Conservation (phyloP, 1,284 basidiomycete species). For the Apiotrichum mycotoxinovorans region DNA sequence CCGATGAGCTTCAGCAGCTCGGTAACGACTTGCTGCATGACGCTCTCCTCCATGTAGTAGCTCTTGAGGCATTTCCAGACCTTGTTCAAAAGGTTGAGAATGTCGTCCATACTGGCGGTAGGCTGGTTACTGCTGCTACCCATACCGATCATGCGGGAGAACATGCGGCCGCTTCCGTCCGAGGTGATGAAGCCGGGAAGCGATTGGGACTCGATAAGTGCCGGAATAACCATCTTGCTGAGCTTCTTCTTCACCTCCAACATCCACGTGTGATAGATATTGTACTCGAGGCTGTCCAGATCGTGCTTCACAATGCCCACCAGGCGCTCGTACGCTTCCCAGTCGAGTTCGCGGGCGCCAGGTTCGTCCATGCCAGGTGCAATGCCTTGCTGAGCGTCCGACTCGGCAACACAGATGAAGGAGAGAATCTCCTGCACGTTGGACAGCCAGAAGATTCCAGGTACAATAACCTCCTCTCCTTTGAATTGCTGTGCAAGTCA, state of each 20-base stretch:
- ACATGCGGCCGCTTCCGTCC: conserved; percentile 81
- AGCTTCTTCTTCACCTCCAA: conserved; percentile 95
- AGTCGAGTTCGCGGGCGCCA: conserved; percentile 87
- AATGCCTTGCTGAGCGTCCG: conserved; percentile 96
- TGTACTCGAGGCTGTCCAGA: conserved; percentile 96
- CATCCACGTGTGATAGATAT: conserved; percentile 99
- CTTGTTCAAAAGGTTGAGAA: conserved; percentile 93
- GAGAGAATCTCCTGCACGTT: conserved; percentile 99
- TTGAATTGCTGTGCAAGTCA: conserved; percentile 58
- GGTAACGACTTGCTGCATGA: conserved; percentile 94
- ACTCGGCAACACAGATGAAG: conserved; percentile 97
- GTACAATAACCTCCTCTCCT: conserved; percentile 91
- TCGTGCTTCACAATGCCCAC: conserved; percentile 98
- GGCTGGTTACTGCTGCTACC: conserved; percentile 72
- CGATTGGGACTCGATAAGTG: conserved; percentile 95
- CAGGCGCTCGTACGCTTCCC: conserved; percentile 93
- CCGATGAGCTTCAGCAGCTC: conserved; percentile 96
- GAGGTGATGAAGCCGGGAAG: conserved; percentile 96
- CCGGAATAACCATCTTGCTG: conserved; percentile 97
- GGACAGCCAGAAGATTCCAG: conserved; percentile 98
- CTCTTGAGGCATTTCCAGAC: conserved; percentile 98
- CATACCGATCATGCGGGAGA: conserved; percentile 75
- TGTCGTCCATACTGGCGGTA: conserved; percentile 98
- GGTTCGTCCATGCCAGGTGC: conserved; percentile 96
- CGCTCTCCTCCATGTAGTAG: conserved; percentile 97